A percentile compares a stretch with the other conserved stretches of the same genome.
These are phyloP conservation scores for Allium sativum DNA, from an alignment of 106 monocot species.

Conservation along the genomic window DNA sequence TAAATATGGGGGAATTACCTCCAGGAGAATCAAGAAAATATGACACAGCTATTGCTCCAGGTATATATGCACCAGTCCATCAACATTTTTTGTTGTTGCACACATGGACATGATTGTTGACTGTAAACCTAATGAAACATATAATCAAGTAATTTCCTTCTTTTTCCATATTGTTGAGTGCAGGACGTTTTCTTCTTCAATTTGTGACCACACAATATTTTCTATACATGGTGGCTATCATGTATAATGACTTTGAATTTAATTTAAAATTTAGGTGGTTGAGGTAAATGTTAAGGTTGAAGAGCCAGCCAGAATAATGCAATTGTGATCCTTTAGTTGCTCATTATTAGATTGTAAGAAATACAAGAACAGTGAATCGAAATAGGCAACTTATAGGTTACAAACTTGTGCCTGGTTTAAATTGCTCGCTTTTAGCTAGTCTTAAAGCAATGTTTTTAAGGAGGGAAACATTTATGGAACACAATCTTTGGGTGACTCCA, in stretches of 20 bases:
- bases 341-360: conserved; percentile 97
- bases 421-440: conserved; percentile 79
- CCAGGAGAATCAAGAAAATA: conserved; percentile 90
- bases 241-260: background rate
- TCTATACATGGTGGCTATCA: background rate
- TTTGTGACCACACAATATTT: background rate
- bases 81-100: conserved; percentile 99
- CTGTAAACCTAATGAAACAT: conserved; percentile 72
- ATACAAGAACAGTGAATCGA: conserved; percentile 91
- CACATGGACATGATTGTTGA: conserved; percentile 98
- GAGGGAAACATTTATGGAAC: conserved; percentile 87
- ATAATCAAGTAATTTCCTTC: conserved; percentile 79
- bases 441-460: conserved; percentile 76
- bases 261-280: conserved; percentile 71
- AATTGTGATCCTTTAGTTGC: conserved; percentile 79
- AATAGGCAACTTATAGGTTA: conserved; percentile 91
- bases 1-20: conserved; percentile 77
- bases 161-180: too few relatives aligned
- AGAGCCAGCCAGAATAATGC: conserved; percentile 66
- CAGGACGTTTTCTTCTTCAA: too few relatives aligned
- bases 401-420: conserved; percentile 83
- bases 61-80: conserved; percentile 92
- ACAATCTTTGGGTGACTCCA: conserved; percentile 96
- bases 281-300: conserved; percentile 95
- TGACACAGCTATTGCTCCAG: conserved; percentile 96